Evolutionary conservation across 2,329 filamentous ascomycete genomes (phyloP), one percentile per base, ranked within the genome.

Genomic region (Diaporthe ampelina): DNA sequence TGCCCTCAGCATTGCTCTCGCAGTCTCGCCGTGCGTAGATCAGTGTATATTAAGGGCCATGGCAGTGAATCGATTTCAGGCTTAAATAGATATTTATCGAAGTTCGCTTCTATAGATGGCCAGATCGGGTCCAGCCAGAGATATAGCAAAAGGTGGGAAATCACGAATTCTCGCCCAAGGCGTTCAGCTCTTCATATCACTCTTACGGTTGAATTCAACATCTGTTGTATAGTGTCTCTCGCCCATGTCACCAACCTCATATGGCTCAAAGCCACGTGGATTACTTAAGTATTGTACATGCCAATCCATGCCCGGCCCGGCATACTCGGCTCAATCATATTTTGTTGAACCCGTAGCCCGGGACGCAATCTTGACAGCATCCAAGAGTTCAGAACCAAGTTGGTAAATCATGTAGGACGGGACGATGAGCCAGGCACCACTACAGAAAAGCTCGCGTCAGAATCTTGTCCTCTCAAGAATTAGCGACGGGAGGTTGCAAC

Each of bases 371-470:
- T 83, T 81, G 45, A 91, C 81, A 0, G 84, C 86, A 21, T 85
- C 79, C 69, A 90, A 72, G 70, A 91, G 86, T 72, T 90, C 87
- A 65, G 79, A 76, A 35, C 88, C 88, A 57, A 90, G 79, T 6
- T 80, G 81, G 78, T 84, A 86, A 71, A 88, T 83, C 83, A 91
- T 88, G 80, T 88, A 87, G 4, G 86, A 79, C 0, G 89, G 85
- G 45, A 87, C 83, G 65, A 91, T 77, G 61, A 91, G 84, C 89
- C 89, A 91, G 0, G 85, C 82, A 75, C 88, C 89, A 76, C 89
- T 91, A 73, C 17, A 19, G 24, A 8, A 9, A 35, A 37, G 1
- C 48, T 26, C 4, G 54, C 15, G 9, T 32, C 11, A 43, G 29
- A 63, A 63, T 26, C n/a, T 21, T 37, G 10, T 29, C 50, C 45